Percentiles rank a stretch among this genome's conserved stretches.
These are phyloP conservation scores for Fusarium camptoceras DNA, from an alignment of 2,329 filamentous ascomycete genomes.

Conservation along the genomic window DNA sequence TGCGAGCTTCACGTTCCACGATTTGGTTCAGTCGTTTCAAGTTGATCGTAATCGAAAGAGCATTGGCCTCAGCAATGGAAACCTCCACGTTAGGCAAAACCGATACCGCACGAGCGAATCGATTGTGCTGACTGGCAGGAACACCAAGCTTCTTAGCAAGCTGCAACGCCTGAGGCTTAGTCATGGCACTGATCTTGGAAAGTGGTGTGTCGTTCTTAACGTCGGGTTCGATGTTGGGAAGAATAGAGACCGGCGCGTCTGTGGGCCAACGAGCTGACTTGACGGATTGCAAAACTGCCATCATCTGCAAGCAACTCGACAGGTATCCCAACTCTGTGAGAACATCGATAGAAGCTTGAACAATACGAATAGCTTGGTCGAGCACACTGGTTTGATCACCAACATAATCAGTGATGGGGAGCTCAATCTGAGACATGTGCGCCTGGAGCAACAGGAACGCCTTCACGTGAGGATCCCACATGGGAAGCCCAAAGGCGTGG, in stretches of 20 bases:
- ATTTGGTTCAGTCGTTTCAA: slow-evolving; percentile 76
- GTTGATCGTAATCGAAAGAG: slow-evolving; percentile 70
- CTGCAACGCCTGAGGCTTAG: slow-evolving; percentile 53
- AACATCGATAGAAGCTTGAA: slow-evolving; percentile 94
- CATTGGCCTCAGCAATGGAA: slow-evolving; percentile 69
- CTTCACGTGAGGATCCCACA: slow-evolving; percentile 99
- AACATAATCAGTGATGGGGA: slow-evolving; percentile 97
- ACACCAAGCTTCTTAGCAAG: slow-evolving; percentile 66
- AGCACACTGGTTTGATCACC: slow-evolving; percentile 91
- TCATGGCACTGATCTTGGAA: slow-evolving; percentile 55
- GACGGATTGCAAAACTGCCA: slow-evolving; percentile 87
- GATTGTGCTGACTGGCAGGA: slow-evolving; percentile 55
- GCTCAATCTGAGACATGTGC: slow-evolving; percentile 90
- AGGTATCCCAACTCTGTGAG: slow-evolving; percentile 89
- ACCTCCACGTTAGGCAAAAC: slow-evolving; percentile 78
- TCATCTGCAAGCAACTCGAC: slow-evolving; percentile 82
- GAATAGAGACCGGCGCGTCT: slow-evolving; percentile 81
- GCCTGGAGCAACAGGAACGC: slow-evolving; percentile 93
- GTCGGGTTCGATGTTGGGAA: slow-evolving; percentile 74
- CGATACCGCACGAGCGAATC: slow-evolving; percentile 69
- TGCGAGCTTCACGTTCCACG: slow-evolving; percentile 73
- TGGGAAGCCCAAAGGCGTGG: slow-evolving; percentile 76
- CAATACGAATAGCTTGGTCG: slow-evolving; percentile 95
- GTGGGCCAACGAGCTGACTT: slow-evolving; percentile 93
- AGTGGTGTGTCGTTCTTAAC: slow-evolving; percentile 58